Evolutionary conservation across 2,329 filamentous ascomycete genomes (phyloP).

Genomic region (Drechslerella coelobrocha): DNA sequence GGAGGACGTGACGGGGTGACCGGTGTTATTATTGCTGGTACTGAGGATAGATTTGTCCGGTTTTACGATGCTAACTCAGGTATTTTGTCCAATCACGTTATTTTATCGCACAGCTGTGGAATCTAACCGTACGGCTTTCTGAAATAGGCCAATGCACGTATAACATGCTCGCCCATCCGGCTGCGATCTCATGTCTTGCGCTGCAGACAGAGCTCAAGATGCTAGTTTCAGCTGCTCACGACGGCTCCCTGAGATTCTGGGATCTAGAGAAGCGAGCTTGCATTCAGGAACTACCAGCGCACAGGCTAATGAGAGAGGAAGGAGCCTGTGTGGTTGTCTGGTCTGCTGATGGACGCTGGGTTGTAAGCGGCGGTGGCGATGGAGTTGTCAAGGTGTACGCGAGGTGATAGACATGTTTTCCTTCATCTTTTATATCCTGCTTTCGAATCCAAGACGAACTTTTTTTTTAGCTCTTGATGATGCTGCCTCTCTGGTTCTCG

Average conservation of each 20-base stretch:
- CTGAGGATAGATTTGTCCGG: constrained; percentile 93
- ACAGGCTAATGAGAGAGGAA: constrained; percentile 93
- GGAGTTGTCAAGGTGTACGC: constrained; percentile 91
- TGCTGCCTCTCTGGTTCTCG: constrained; percentile 11
- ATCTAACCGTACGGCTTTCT: constrained; percentile 51
- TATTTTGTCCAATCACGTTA: constrained; percentile 63
- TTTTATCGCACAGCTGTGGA: neutral
- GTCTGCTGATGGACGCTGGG: constrained; percentile 93
- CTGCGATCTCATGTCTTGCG: constrained; percentile 87
- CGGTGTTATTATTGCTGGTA: constrained; percentile 92
- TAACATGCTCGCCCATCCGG: constrained; percentile 95
- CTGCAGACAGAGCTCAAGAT: constrained; percentile 92
- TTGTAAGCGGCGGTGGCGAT: constrained; percentile 92
- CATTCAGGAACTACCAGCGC: constrained; percentile 91
- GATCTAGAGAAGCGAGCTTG: constrained; percentile 93
- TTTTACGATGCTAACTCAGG: constrained; percentile 99
- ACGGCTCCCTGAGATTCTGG: constrained; percentile 96
- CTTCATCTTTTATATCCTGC: constrained; percentile 6
- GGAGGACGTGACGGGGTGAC: constrained; percentile 82
- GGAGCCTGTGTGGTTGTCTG: constrained; percentile 93
- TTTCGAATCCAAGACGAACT: neutral
- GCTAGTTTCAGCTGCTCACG: constrained; percentile 93
- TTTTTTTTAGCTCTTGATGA: constrained; percentile 7
- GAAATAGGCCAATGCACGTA: constrained; percentile 93
- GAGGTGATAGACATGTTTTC: constrained; percentile 51